Base-by-base conservation (phyloP, 352 stramenopile species). In the Globisporangium solare region DNA sequence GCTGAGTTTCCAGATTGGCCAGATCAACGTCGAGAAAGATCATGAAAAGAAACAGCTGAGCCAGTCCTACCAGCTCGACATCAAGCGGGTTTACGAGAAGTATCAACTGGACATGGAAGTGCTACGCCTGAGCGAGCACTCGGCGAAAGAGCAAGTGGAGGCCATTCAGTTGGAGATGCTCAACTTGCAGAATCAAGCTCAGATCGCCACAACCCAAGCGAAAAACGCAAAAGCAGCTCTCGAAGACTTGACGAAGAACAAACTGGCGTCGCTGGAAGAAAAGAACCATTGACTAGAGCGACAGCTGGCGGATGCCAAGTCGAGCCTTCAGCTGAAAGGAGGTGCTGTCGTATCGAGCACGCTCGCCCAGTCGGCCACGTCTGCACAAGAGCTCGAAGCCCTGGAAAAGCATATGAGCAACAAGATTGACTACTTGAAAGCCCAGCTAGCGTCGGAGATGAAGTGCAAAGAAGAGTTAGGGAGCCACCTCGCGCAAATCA, bases 401-500 rank as follows among this genome's bases (percentile, higher is more conserved):
- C 55, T 89, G 39, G 77, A 92, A 52, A 92, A 89, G n/a, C 68
- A 88, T 15, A 61, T 88, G 5, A 73, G 63, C 52, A 87, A 92
- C 63, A 92, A 93, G 47, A 70, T 94, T 15, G 81, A 92, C 39
- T 93, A 94, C 51, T 58, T 94, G 14, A 91, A 93, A 55, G 83
- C 83, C 0, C 83, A 93, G 52, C 58, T 94, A 1, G 70, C 80
- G 31, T 93, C 83, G 0, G 85, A 94, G 53, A 91, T 92, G 68
- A 88, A 86, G 50, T 93, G 85, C 53, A 92, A 91, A 58, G 83
- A 94, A 59, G 85, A 94, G 51, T 67, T 94, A 4, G 83, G 83
- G 0, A 71, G 53, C 3, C 81, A 89, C 51, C 56, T 94, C 1
- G 78, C 76, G 0, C 68, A 86, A 4, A 70, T 94, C 15, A 89